Percentiles rank a stretch among this genome's conserved stretches.
phyloP scores from a whole-genome alignment of 2,329 filamentous ascomycete species.

The Colletotrichum sp. region DNA sequence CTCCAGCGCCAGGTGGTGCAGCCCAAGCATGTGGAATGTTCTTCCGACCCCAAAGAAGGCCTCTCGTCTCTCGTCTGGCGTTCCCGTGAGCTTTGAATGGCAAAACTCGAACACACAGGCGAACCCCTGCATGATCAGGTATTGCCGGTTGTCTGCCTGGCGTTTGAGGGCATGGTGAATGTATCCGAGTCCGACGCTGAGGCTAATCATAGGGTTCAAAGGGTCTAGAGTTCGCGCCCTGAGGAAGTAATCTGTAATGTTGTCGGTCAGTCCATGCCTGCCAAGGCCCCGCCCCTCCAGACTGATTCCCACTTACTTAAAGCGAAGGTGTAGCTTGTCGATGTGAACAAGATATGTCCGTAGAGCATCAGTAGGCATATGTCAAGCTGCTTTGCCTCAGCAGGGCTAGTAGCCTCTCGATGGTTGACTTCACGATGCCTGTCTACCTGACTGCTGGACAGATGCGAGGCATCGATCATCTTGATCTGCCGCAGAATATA shows the following conservation, averaged over 20 bases:
- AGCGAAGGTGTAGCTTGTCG: conserved; percentile 82
- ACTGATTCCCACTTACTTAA: conserved; percentile 61
- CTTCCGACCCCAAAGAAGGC: conserved; percentile 83
- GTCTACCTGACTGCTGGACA: conserved; percentile 3
- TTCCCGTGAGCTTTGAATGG: conserved; percentile 50
- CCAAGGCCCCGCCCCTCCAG: neutral
- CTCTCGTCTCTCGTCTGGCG: conserved; percentile 65
- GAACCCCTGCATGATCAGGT: conserved; percentile 83
- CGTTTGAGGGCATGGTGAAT: conserved; percentile 89
- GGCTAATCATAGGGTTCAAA: conserved; percentile 76
- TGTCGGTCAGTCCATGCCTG: neutral
- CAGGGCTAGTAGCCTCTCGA: conserved; percentile 29
- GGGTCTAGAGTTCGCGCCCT: conserved; percentile 77
- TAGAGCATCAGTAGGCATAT: conserved; percentile 86
- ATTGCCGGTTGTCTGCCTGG: conserved; percentile 88
- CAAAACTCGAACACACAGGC: conserved; percentile 81
- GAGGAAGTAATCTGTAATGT: conserved; percentile 74
- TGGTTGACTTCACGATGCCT: conserved; percentile 34
- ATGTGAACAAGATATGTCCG: conserved; percentile 85
- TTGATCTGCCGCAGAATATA: conserved; percentile 92
- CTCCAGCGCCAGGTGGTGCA: conserved; percentile 23
- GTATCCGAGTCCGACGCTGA: conserved; percentile 84
- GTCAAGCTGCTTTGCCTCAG: conserved; percentile 60
- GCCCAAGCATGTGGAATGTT: conserved; percentile 63
- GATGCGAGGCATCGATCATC: conserved; percentile 73